Evolutionary conservation across 805 yeast species (phyloP).

Genomic region (Maudiozyma serrabonitensis): DNA sequence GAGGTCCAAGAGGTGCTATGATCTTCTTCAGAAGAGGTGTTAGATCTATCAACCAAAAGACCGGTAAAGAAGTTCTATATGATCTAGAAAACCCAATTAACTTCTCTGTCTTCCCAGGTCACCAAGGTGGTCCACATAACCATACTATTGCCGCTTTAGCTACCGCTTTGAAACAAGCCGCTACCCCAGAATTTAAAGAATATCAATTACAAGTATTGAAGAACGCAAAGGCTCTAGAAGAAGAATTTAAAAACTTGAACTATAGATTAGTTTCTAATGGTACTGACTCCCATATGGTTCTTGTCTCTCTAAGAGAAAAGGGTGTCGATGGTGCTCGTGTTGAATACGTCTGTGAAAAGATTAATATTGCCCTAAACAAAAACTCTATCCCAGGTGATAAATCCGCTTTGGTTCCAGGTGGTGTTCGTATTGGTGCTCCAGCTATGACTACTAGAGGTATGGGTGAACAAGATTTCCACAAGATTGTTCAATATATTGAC

Average conservation of each 20-base stretch:
- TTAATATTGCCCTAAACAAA: conserved; percentile 93
- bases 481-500: conserved; percentile 74
- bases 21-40: conserved; percentile 96
- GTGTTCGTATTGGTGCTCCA: conserved; percentile 96
- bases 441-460: conserved; percentile 98
- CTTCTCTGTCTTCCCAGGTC: conserved; percentile 99
- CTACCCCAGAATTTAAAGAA: conserved; percentile 78
- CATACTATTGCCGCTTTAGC: conserved; percentile 98
- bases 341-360: conserved; percentile 87
- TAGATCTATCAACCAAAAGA: conserved; percentile 74
- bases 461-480: conserved; percentile 74
- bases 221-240: conserved; percentile 80
- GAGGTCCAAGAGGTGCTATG: conserved; percentile 99
- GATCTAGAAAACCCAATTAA: conserved; percentile 92
- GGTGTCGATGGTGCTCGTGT: conserved; percentile 95
- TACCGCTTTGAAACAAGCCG: conserved; percentile 91
- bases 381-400: conserved; percentile 97
- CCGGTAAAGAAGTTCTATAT: conserved; percentile 83
- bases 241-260: conserved; percentile 58
- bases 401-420: conserved; percentile 94
- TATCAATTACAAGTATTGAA: conserved; percentile 82
- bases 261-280: conserved; percentile 86
- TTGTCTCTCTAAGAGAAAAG: conserved; percentile 80
- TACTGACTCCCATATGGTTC: conserved; percentile 94
- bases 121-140: conserved; percentile 99